Base-by-base conservation (phyloP, 2,329 filamentous ascomycete species). In the Exophiala aquamarina region DNA sequence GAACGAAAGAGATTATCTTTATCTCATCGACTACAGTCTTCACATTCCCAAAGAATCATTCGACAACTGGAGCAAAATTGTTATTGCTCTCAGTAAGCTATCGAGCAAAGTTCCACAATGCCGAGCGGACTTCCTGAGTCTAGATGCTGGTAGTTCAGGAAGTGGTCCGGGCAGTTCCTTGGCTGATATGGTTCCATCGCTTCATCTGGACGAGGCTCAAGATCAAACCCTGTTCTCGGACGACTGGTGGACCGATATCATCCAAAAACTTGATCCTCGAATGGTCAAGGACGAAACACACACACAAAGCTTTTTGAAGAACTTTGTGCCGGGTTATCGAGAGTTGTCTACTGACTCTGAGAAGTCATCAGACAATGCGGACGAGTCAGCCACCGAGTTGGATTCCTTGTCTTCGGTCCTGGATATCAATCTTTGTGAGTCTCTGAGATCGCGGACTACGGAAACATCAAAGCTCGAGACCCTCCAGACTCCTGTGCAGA, bases 11-110 rank as follows among this genome's bases (percentile, higher is more conserved):
- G 84, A 88, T 14, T 98, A 97, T 66, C 78, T 98, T 37, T 73
- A 86, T 52, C 88, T 91, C 36, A 89, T 98, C 54, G 85, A 89
- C 67, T 98, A 92, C 91, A 89, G 90, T 62, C 81, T 98, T 21
- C 93, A 98, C 67, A 92, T 98, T 55, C 86, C 89, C 1, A 90
- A 96, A 58, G 79, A 85, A 3, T 79, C 88, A 8, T 97, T 95
- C 71, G 86, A 93, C 66, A 84, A 87, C 56, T 98, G 93, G 93
- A 92, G 89, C 35, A 89, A 95, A 54, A 86, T 96, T 55, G 88
- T 97, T 43, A 73, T 95, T 57, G 88, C 50, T n/a, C 36, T 60
- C 20, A 59, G 58, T 35, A 49, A 44, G 13, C 40, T 56, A 19
- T 52, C 55, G 4, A 57, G 47, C 35, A 47, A 52, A 23, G 23